These are phyloP conservation scores for Fusarium compactum DNA, from an alignment of 2,329 filamentous ascomycete species.

Conservation along the genomic window DNA sequence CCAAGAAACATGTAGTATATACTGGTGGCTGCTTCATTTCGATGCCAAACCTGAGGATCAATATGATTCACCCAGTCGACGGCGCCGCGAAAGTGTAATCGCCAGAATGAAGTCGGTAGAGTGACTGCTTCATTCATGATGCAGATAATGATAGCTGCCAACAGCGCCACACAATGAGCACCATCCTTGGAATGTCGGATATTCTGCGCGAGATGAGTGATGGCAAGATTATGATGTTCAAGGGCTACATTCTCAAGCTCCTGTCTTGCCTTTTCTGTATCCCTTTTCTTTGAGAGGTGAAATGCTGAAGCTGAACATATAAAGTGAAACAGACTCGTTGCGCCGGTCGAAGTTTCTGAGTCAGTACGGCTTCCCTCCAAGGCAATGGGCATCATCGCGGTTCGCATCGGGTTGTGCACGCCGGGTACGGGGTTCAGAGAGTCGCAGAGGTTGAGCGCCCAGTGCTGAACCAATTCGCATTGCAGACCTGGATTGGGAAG, in stretches of 20 bases:
- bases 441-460: slow-evolving; percentile 43
- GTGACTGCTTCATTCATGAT: slow-evolving; percentile 46
- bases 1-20: slow-evolving; percentile 46
- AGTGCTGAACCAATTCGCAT: slow-evolving; percentile 42
- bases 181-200: slow-evolving; percentile 42
- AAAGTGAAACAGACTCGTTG: slow-evolving; percentile 41
- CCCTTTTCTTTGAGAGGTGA: slow-evolving; percentile 34
- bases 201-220: slow-evolving; percentile 43
- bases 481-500: slow-evolving; percentile 38
- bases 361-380: slow-evolving; percentile 42
- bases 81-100: slow-evolving; percentile 40
- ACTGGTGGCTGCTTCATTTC: slow-evolving; percentile 36
- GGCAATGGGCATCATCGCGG: slow-evolving; percentile 43
- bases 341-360: slow-evolving; percentile 34
- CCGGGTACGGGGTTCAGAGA: slow-evolving; percentile 41
- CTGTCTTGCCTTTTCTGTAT: slow-evolving; percentile 16
- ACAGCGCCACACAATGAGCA: slow-evolving; percentile 33
- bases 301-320: slow-evolving; percentile 45
- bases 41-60: slow-evolving; percentile 42
- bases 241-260: slow-evolving; percentile 41
- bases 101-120: slow-evolving; percentile 41
- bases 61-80: slow-evolving; percentile 47
- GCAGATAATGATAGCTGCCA: slow-evolving; percentile 42
- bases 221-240: slow-evolving; percentile 44
- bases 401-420: slow-evolving; percentile 38